These are phyloP conservation scores for Candida tetrigidarum DNA, from an alignment of 1,139 yeast species.

Conservation along the genomic window DNA sequence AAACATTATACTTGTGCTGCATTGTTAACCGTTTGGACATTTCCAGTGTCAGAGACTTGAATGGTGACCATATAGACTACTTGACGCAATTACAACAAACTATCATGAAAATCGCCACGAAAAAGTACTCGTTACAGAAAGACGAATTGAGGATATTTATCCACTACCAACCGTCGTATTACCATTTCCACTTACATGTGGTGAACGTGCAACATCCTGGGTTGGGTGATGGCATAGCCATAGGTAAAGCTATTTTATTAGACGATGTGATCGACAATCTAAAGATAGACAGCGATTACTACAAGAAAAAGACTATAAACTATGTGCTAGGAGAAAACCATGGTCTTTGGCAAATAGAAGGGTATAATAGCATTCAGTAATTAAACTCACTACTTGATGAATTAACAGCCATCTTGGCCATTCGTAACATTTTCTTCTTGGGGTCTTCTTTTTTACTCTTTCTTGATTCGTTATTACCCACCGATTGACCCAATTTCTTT, in stretches of 20 bases:
- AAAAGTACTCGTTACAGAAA: constrained; percentile 33
- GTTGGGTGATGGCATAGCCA: constrained; percentile 68
- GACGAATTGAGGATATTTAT: constrained; percentile 73
- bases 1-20: constrained; percentile 75
- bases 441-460: constrained; percentile 61
- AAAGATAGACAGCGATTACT: constrained; percentile 50
- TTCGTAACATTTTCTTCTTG: constrained; percentile 71
- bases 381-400: constrained; percentile 76
- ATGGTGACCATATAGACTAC: constrained; percentile 59
- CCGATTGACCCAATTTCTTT: constrained; percentile 61
- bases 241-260: constrained; percentile 81
- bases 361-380: constrained; percentile 34
- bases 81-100: constrained; percentile 48
- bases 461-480: constrained; percentile 29
- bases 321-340: constrained; percentile 78
- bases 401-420: constrained; percentile 74
- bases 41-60: constrained; percentile 77
- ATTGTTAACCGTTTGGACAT: constrained; percentile 76
- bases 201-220: constrained; percentile 78
- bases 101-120: constrained; percentile 52
- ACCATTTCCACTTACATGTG: constrained; percentile 93
- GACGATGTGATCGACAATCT: constrained; percentile 84
- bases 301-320: constrained; percentile 44
- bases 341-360: constrained; percentile 64
- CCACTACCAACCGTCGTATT: constrained; percentile 96